Base-by-base conservation (phyloP, 2,329 filamentous ascomycete species). In the Cryoendolithus antarcticus region DNA sequence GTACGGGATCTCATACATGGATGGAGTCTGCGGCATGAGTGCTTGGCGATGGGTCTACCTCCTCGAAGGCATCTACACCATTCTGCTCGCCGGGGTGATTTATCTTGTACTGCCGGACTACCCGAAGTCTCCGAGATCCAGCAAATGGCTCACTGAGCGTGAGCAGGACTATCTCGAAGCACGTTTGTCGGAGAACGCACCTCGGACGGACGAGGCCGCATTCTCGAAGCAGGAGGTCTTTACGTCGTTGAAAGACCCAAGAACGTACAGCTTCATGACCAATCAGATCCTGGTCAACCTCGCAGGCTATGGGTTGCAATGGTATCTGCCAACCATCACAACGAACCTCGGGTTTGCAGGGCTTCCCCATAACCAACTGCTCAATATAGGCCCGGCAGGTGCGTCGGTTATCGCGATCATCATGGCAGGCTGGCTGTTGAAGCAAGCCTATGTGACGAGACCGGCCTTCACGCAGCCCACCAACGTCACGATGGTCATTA, bases 41-140 rank as follows among this genome's bases (percentile, higher is more conserved):
- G 37, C 37, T 13, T 38, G 37, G 37, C 12, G 37, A 11, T 38
- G 37, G 37, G 37, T 34, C 2, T 38, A 38, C 9, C 24, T 38
- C 6, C 30, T 38, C 4, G 69, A 74, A 50, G 69, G 69, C 3
- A 54, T 68, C 19, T 50, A 60, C 9, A 74, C 70, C 0, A 55
- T 73, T 6, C 36, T 67, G 2, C 34, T 69, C 1, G 67, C 70
- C 6, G 48, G 69, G 3, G 49, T 61, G 4, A 63, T 74, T 9
- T 73, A 67, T 56, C 72, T 75, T 37, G 39, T 69, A 0, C 57
- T 76, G 0, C 71, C 71, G 0, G 70, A 75, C 45, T 34, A 38
- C 24, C 37, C 37, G 10, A 38, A 38, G 11, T 34, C 31, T 11
- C 30, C 37, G 1, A 33, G 30, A 19, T 34, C 37, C 3, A n/a